Percentiles rank a stretch among this genome's conserved stretches.
phyloP scores from a whole-genome alignment of 495 filamentous ascomycete species.

The Saxophila tyrrhenica region DNA sequence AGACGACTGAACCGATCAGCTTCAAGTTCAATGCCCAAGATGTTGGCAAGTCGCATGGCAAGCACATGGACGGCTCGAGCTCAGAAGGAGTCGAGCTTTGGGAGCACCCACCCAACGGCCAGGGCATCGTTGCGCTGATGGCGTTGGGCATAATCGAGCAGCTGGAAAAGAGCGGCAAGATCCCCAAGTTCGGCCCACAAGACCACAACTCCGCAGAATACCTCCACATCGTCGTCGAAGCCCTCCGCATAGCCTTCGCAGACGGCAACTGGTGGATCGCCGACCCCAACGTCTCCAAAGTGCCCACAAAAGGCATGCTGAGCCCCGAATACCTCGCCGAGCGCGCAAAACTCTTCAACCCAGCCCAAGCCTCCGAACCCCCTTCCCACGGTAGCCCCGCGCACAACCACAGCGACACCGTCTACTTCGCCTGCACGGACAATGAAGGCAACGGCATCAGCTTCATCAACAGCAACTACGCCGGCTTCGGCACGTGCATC shows the following conservation, averaged over 20 bases:
- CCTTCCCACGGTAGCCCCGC: constrained; percentile 54
- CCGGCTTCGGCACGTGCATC: constrained; percentile 79
- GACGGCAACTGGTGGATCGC: constrained; percentile 84
- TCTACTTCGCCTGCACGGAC: constrained; percentile 85
- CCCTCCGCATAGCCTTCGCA: constrained; percentile 82
- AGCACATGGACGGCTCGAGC: constrained; percentile 33
- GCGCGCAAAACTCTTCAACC: constrained; percentile 60
- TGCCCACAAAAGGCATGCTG: constrained; percentile 55
- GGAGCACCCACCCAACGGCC: constrained; percentile 97
- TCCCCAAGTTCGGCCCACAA: constrained; percentile 50
- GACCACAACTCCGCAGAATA: constrained; percentile 71
- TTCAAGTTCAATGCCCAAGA: constrained; percentile 63
- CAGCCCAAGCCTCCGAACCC: constrained; percentile 43
- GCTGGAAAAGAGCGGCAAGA: constrained; percentile 59
- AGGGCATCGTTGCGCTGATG: constrained; percentile 91
- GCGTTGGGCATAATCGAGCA: constrained; percentile 81
- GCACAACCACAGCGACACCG: constrained; percentile 70
- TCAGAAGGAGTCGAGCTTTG: constrained; percentile 66
- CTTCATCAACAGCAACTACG: constrained; percentile 95
- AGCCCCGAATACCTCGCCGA: constrained; percentile 50
- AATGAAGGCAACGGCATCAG: constrained; percentile 73
- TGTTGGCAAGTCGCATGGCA: constrained; percentile 35
- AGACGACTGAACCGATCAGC: constrained; percentile 71
- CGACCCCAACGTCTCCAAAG: constrained; percentile 57
- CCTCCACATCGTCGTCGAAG: constrained; percentile 82